phyloP scores from a whole-genome alignment of 495 filamentous ascomycete genomes.

The Amniculicola lignicola region DNA sequence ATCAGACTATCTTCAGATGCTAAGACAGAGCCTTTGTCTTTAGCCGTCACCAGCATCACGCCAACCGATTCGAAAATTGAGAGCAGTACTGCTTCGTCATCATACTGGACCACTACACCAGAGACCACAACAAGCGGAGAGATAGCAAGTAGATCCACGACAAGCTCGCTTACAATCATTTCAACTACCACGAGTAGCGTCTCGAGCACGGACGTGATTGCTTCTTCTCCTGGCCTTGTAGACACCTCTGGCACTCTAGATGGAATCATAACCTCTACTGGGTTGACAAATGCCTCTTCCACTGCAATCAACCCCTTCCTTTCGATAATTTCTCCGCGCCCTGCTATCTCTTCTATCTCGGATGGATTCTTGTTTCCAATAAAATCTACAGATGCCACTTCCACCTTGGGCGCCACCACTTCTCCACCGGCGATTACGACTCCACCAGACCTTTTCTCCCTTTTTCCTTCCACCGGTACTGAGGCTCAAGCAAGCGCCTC shows the following conservation, averaged over 20 bases:
- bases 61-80: background rate
- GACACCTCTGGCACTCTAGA: background rate
- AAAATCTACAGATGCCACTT: no score
- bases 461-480: background rate
- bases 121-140: background rate
- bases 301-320: background rate
- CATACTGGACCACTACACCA: no score
- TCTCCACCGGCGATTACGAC: no score
- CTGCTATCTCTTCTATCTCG: no score
- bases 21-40: background rate
- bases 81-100: background rate
- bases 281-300: conserved; percentile 9
- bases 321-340: no score
- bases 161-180: background rate
- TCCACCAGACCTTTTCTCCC: background rate
- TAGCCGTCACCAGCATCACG: background rate
- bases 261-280: background rate
- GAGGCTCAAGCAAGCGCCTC: conserved; percentile 8
- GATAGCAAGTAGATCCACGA: background rate
- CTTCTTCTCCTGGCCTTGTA: background rate
- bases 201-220: background rate
- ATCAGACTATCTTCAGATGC: background rate
- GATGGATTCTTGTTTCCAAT: no score
- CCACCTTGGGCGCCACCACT: no score
- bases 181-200: background rate